A percentile compares a stretch with the other conserved stretches of the same genome.
Conservation (phyloP, 768 basidiomycete species). For the Leccinum pellstonianum region DNA sequence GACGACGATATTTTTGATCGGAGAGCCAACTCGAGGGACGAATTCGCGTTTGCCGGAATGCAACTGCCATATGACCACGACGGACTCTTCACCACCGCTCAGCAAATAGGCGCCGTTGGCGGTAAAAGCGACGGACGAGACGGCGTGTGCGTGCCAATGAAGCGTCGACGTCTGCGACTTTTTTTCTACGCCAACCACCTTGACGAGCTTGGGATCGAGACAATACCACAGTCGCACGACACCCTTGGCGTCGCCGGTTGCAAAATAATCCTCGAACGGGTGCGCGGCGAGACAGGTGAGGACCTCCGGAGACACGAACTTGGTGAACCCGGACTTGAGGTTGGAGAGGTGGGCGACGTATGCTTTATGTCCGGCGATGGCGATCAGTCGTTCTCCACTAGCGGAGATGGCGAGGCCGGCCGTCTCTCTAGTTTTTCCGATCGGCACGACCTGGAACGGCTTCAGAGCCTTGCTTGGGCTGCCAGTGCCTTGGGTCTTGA, state of each 20-base stretch:
- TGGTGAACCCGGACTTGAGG: constrained; percentile 67
- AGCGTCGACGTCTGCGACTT: constrained; percentile 80
- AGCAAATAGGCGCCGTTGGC: constrained; percentile 89
- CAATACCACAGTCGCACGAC: constrained; percentile 92
- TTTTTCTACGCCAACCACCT: constrained; percentile 66
- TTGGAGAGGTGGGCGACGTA: constrained; percentile 65
- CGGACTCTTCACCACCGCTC: constrained; percentile 93
- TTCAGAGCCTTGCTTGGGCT: constrained; percentile 42
- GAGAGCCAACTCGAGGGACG: constrained; percentile 87
- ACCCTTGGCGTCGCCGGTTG: constrained; percentile 88
- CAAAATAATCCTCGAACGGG: constrained; percentile 90
- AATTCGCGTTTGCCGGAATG: constrained; percentile 88
- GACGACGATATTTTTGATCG: constrained; percentile 70
- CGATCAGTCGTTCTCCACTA: constrained; percentile 76
- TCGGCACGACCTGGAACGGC: constrained; percentile 48
- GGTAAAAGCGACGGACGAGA: constrained; percentile 84
- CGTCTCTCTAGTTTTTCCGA: constrained; percentile 69
- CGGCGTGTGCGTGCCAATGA: constrained; percentile 97
- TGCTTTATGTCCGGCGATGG: constrained; percentile 71
- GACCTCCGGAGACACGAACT: constrained; percentile 76
- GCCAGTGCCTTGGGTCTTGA: constrained; percentile 41
- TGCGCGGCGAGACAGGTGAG: constrained; percentile 87
- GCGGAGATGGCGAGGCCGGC: constrained; percentile 70
- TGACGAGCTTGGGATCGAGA: constrained; percentile 57
- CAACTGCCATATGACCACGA: constrained; percentile 96